phyloP scores from a whole-genome alignment of 345 rosid species.

The Clausena lansium region DNA sequence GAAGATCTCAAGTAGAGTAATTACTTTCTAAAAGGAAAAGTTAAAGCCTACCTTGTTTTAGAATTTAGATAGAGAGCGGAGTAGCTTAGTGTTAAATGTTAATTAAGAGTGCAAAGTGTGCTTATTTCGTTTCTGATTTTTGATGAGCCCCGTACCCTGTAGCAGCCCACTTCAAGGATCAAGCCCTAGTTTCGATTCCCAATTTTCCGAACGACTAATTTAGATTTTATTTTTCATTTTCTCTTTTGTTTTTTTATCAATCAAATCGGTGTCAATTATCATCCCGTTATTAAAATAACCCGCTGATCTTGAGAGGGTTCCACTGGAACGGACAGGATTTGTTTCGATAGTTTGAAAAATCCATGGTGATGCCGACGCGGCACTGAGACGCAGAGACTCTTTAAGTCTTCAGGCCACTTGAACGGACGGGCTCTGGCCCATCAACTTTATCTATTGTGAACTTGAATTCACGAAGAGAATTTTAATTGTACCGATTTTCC shows the following conservation, averaged over 20 bases:
- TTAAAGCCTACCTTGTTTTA: conserved; percentile 18
- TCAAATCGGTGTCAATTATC: too few species aligned
- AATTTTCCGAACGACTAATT: background rate
- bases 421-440: too few species aligned
- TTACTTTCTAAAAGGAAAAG: background rate
- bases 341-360: background rate
- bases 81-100: background rate
- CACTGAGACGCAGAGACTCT: background rate
- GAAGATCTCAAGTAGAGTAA: background rate
- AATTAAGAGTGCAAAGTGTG: background rate
- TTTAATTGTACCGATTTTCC: too few species aligned
- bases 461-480: too few species aligned
- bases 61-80: background rate
- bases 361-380: background rate
- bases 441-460: too few species aligned
- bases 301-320: background rate
- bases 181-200: conserved; percentile 8
- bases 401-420: too few species aligned
- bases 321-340: background rate
- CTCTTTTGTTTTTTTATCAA: too few species aligned
- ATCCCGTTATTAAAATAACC: background rate
- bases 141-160: background rate
- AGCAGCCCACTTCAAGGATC: background rate
- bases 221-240: too few species aligned
- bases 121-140: background rate